Conservation (phyloP, 163 green algal genomes). For the Chlamydomonas reinhardtii region DNA sequence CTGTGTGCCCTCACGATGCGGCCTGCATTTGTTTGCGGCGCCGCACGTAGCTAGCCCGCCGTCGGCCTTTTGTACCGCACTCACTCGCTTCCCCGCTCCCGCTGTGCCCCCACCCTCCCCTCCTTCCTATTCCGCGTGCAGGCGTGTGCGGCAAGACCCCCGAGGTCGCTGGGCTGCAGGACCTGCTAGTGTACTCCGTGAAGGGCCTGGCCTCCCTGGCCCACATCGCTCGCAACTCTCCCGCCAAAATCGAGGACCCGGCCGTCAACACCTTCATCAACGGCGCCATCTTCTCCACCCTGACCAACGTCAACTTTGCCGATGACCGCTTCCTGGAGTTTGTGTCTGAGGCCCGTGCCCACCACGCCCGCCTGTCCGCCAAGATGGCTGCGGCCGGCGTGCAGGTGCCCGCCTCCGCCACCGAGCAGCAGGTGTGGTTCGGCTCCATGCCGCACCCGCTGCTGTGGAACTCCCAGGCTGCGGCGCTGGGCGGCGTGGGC, state of each 20-base stretch:
- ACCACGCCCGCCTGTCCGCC: conserved; percentile 25
- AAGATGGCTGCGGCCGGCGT: conserved; percentile 35
- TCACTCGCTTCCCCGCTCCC: too few species aligned
- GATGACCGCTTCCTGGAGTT: conserved; percentile 61
- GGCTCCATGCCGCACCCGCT: conserved; percentile 47
- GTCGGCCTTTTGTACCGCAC: too few species aligned
- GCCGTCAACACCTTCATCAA: conserved; percentile 74
- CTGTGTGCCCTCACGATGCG: too few species aligned
- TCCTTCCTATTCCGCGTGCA: not conserved
- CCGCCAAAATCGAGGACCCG: conserved; percentile 35
- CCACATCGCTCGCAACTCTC: conserved; percentile 37
- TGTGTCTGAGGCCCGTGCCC: conserved; percentile 5
- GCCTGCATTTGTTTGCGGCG: too few species aligned
- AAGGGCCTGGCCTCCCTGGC: conserved; percentile 70
- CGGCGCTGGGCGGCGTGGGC: not conserved
- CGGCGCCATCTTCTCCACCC: conserved; percentile 75
- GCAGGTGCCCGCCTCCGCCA: not conserved
- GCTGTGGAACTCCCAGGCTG: conserved; percentile 36
- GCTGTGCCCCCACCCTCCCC: too few species aligned
- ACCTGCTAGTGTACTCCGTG: conserved; percentile 72
- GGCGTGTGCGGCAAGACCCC: conserved; percentile 80
- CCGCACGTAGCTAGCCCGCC: too few species aligned
- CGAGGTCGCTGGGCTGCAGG: conserved; percentile 70
- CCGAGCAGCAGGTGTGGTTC: conserved; percentile 22
- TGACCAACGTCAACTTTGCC: conserved; percentile 83